Base-by-base conservation (phyloP, 2,329 filamentous ascomycete species). In the Nemania abortiva region DNA sequence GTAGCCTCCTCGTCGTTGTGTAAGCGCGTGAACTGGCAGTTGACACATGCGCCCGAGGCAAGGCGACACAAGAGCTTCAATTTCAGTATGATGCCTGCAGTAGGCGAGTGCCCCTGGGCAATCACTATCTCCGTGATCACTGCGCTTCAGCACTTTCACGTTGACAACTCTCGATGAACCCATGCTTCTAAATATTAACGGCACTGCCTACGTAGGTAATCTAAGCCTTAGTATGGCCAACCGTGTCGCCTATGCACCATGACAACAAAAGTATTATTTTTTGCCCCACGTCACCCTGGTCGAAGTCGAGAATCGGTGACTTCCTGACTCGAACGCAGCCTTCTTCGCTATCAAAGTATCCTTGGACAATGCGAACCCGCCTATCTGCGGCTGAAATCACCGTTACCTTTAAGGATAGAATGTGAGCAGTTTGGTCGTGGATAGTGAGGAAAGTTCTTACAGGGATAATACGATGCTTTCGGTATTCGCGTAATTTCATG, bases 321-420 rank as follows among this genome's bases (percentile, higher is more conserved):
- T 61, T 61, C 29, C 58, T 31, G n/a, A 49, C 60, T 15, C 42
- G 50, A 24, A 63, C 2, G 42, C 18, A 39, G 34, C 13, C 37
- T 13, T 27, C 37, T 9, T 37, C 34, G 27, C 37, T 37, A 39
- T 63, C 60, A 27, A 63, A 15, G 20, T 63, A 63, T 45, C 60
- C 60, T 34, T 63, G 50, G 50, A 63, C 60, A 50, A 63, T 37
- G 37, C 60, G 60, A 29, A 63, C 22, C 24, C 22, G 24, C 13
- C 22, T 47, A 47, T 39, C 60, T 18, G 37, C 22, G 18, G 34
- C 34, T 1, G 60, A 63, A 22, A 63, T 49, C 2, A 63, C 39
- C 10, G 50, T 63, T 11, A 63, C 60, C 60, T 55, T 49, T n/a
- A 34, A 34, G 31, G 5, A 34, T 34, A 34, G 31, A 34, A 34